Conservation (phyloP, 2,329 filamentous ascomycete genomes). For the Seiridium cupressi region DNA sequence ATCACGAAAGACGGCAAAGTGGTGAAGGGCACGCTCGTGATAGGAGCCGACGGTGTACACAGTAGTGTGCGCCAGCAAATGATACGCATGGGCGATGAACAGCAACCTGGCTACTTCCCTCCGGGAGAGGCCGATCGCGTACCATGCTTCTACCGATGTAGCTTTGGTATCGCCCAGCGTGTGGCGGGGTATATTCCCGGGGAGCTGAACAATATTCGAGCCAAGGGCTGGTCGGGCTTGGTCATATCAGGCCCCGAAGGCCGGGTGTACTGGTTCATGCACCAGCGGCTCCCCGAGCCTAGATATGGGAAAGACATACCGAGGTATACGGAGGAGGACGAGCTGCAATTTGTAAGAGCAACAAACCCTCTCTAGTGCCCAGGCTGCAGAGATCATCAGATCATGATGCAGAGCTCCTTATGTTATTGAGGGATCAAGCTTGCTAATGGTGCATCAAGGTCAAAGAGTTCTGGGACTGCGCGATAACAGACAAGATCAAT, state of each 20-base stretch:
- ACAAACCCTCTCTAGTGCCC: not conserved
- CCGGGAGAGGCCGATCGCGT: slow-evolving; percentile 16
- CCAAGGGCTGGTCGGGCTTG: slow-evolving; percentile 22
- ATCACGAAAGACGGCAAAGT: slow-evolving; percentile 26
- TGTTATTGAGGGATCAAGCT: too few relatives aligned
- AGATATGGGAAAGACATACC: slow-evolving; percentile 30
- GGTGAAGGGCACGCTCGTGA: slow-evolving; percentile 30
- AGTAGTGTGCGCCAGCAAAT: slow-evolving; percentile 31
- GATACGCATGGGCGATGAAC: slow-evolving; percentile 13
- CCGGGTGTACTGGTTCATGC: slow-evolving; percentile 35
- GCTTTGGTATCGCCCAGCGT: slow-evolving; percentile 35
- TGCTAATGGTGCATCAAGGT: slow-evolving; percentile 2
- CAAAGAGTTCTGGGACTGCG: slow-evolving; percentile 1
- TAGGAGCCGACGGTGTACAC: slow-evolving; percentile 40
- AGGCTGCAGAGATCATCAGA: too few relatives aligned
- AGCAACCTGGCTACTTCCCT: slow-evolving; percentile 22
- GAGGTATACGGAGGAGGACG: slow-evolving; percentile 29
- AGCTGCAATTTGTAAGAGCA: slow-evolving; percentile 23
- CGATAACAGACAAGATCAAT: slow-evolving; percentile 20
- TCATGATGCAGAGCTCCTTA: too few relatives aligned
- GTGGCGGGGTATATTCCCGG: slow-evolving; percentile 18
- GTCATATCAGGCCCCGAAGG: slow-evolving; percentile 26
- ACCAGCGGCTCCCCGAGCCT: slow-evolving; percentile 24
- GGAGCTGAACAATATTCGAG: slow-evolving; percentile 16
- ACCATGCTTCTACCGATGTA: slow-evolving; percentile 28